A percentile compares a stretch with the other conserved stretches of the same genome.
These are phyloP conservation scores for Candolleomyces aberdarensis DNA, from an alignment of 768 basidiomycete species.

Conservation along the genomic window DNA sequence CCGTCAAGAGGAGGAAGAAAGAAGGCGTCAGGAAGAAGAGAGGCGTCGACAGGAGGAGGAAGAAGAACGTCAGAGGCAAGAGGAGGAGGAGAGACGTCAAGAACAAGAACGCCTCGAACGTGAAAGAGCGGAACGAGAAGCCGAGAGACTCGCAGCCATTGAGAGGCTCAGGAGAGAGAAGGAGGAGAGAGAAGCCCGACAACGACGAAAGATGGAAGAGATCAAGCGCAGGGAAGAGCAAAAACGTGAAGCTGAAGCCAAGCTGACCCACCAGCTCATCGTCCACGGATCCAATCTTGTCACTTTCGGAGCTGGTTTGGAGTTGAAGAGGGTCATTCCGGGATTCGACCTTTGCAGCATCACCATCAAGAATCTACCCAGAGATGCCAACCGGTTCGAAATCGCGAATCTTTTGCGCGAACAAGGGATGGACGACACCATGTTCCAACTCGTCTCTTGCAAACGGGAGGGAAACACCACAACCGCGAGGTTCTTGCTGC, in stretches of 20 bases:
- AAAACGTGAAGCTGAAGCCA: conserved; percentile 1
- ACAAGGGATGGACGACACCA: conserved; percentile 5
- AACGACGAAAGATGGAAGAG: neutral
- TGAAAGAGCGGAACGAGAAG: neutral
- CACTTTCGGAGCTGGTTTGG: conserved; percentile 13
- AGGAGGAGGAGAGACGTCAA: neutral
- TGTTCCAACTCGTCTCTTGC: conserved; percentile 5
- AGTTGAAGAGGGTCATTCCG: conserved; percentile 9
- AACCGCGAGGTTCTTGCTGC: conserved; percentile 44
- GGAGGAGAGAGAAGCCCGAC: neutral
- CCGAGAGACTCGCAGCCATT: neutral
- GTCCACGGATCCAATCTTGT: conserved; percentile 13
- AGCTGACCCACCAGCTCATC: conserved; percentile 9
- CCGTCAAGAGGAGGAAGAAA: neutral
- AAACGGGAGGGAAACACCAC: conserved; percentile 21
- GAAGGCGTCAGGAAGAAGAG: neutral
- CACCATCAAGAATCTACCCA: conserved; percentile 10
- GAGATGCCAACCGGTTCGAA: neutral
- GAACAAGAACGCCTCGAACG: neutral
- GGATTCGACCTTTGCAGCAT: conserved; percentile 15
- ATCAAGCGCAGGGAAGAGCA: neutral
- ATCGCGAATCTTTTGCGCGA: conserved; percentile 5
- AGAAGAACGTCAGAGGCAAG: neutral
- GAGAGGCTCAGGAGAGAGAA: neutral
- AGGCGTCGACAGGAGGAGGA: neutral